phyloP scores from a whole-genome alignment of 257 asterid genomes.

The Primulina huaijiensis region DNA sequence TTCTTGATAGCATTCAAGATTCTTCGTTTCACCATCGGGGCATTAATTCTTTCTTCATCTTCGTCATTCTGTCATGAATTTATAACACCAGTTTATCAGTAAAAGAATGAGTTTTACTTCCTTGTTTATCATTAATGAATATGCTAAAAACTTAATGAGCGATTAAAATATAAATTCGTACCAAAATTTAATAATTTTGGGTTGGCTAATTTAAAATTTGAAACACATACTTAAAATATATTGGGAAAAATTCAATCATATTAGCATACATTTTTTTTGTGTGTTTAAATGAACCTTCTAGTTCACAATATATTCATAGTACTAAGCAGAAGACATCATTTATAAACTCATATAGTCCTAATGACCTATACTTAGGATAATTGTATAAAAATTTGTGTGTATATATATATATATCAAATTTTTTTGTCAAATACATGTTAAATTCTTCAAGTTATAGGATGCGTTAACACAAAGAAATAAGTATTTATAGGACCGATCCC shows the following conservation, averaged over 20 bases:
- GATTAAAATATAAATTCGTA: background rate
- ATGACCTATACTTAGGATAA: too few species aligned
- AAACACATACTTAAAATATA: too few species aligned
- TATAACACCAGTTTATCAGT: background rate
- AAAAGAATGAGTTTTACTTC: background rate
- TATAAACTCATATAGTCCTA: too few species aligned
- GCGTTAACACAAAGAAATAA: too few species aligned
- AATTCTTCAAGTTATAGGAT: too few species aligned
- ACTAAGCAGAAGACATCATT: background rate
- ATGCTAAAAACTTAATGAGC: background rate
- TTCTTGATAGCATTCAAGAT: slow-evolving; percentile 64
- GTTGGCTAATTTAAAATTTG: too few species aligned
- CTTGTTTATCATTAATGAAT: background rate
- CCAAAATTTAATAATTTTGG: background rate
- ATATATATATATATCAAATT: too few species aligned
- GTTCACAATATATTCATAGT: background rate
- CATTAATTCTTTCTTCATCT: slow-evolving; percentile 49
- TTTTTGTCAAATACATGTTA: background rate
- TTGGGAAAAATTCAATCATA: too few species aligned
- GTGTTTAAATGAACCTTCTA: background rate
- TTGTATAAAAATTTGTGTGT: too few species aligned
- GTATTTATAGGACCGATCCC: too few species aligned
- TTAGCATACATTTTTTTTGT: too few species aligned
- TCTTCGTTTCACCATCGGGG: slow-evolving; percentile 59
- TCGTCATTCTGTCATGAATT: slow-evolving; percentile 52